phyloP scores from a whole-genome alignment of 495 filamentous ascomycete genomes.

The Melanomma pulvis-pyrius region DNA sequence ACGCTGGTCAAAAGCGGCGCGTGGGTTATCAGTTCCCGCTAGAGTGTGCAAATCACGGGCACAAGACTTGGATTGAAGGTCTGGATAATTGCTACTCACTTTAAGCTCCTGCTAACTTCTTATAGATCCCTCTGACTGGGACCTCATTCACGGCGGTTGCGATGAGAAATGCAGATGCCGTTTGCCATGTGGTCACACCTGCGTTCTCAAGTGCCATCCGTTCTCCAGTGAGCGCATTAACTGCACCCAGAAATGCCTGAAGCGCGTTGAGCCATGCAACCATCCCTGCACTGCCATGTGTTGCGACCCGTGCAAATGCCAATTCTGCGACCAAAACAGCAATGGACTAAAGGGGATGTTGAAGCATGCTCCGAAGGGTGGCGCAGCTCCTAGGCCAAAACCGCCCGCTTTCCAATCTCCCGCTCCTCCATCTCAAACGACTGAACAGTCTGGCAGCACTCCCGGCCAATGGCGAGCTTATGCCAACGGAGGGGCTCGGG shows the following conservation, averaged over 20 bases:
- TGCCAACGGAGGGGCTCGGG: slow-evolving; percentile 14
- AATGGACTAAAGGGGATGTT: slow-evolving; percentile 4
- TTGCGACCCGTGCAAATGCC: slow-evolving; percentile 36
- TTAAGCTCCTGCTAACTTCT: slow-evolving; percentile 37
- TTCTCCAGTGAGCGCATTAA: slow-evolving; percentile 27
- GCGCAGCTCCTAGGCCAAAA: neutral
- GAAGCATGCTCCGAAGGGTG: neutral
- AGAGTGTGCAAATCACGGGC: slow-evolving; percentile 45
- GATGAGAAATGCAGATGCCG: slow-evolving; percentile 51
- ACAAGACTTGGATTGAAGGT: slow-evolving; percentile 45
- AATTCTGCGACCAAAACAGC: neutral
- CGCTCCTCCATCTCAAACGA: neutral
- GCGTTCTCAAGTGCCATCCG: slow-evolving; percentile 54
- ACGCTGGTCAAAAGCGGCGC: slow-evolving; percentile 17
- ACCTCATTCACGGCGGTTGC: slow-evolving; percentile 63
- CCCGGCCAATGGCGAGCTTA: slow-evolving; percentile 9
- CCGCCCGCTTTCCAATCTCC: neutral
- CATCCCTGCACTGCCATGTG: slow-evolving; percentile 37
- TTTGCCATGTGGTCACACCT: slow-evolving; percentile 54
- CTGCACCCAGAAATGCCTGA: slow-evolving; percentile 37
- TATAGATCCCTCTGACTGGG: slow-evolving; percentile 44
- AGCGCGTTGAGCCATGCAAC: slow-evolving; percentile 26
- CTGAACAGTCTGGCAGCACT: neutral
- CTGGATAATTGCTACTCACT: neutral
- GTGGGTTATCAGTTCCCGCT: slow-evolving; percentile 48